These are phyloP conservation scores for Adansonia grandidieri DNA, from an alignment of 441 rosid genomes.

Conservation along the genomic window DNA sequence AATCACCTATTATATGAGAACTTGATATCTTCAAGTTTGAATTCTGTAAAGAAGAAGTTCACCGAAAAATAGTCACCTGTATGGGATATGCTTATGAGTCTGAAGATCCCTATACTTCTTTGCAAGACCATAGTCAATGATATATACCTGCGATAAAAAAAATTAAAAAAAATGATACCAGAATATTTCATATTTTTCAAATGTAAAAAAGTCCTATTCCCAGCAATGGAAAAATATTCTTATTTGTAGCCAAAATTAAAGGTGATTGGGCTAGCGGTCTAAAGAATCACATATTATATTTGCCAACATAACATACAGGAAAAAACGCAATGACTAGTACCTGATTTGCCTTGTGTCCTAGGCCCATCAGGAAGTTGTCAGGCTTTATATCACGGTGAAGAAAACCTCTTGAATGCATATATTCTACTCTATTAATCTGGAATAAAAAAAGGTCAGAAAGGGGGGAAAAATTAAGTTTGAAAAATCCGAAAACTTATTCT, in stretches of 20 bases:
- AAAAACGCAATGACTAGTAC: slow-evolving; percentile 38
- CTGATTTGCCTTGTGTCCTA: slow-evolving; percentile 99
- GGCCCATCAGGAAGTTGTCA: slow-evolving; percentile 97
- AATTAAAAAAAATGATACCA: not conserved
- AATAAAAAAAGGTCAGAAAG: slow-evolving; percentile 17
- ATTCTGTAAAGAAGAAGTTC: slow-evolving; percentile 1
- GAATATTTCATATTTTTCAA: not conserved
- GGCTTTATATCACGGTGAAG: slow-evolving; percentile 99
- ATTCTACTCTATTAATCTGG: slow-evolving; percentile 96
- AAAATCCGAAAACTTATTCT: not conserved
- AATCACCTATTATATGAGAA: not conserved
- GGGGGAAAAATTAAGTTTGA: not conserved
- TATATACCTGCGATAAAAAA: slow-evolving; percentile 63
- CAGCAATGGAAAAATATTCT: not conserved
- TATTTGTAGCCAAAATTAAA: slow-evolving; percentile 5
- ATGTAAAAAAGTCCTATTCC: not conserved
- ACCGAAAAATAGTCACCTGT: slow-evolving; percentile 54
- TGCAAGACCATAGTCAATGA: slow-evolving; percentile 96
- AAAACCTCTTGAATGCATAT: slow-evolving; percentile 96
- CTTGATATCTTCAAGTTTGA: slow-evolving; percentile 10
- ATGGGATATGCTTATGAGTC: slow-evolving; percentile 97
- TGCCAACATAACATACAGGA: slow-evolving; percentile 8
- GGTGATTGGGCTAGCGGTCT: slow-evolving; percentile 13
- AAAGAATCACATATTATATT: not conserved
- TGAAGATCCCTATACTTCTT: slow-evolving; percentile 98